Evolutionary conservation across 164 flowering plant genomes (phyloP), one percentile per base, ranked within the genome.

Genomic region (Sextonia rubra): DNA sequence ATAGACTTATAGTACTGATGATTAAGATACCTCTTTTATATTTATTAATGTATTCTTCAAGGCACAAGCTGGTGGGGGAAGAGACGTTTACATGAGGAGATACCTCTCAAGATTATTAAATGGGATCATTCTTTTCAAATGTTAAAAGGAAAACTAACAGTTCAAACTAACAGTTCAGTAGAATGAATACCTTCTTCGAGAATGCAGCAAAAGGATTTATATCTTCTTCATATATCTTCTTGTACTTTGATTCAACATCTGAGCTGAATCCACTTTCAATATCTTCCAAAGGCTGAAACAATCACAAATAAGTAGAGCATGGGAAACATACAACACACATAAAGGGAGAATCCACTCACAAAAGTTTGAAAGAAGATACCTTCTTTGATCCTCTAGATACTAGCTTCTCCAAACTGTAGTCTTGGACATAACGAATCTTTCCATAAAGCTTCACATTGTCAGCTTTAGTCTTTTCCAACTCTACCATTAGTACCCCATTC

Each of bases 201-300:
- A 96, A 96, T 64, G 99, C 99, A n/a, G 97, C 97, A 85, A 96
- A 96, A 37, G 99, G 99, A 83, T 96, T 96, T 73, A 96, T 96
- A 77, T 91, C 99, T 78, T 96, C 99, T 75, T 96, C 99, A 60
- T 96, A 93, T 61, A 96, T 92, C 76, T 93, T 96, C 85, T 92
- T 96, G 84, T 96, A 96, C 81, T 96, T 96, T 49, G 97, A 91
- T 81, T 96, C 99, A 32, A 92, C 91, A 83, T 96, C 99, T 49
- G 99, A 93, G 72, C 83, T 83, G 79, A 90, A 92, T 63, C 99
- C 99, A 83, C 99, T 87, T 83, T 96, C 99, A 69, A 93, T 73
- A 79, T 96, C 99, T 76, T 91, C 99, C 22, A 83, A 80, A 75
- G 80, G 80, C 99, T 96, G 91, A 77, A 80, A 77, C 56, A 26